Evolutionary conservation across 371 early-diverging fungal species (phyloP).

Genomic region (Batkoa obscura): DNA sequence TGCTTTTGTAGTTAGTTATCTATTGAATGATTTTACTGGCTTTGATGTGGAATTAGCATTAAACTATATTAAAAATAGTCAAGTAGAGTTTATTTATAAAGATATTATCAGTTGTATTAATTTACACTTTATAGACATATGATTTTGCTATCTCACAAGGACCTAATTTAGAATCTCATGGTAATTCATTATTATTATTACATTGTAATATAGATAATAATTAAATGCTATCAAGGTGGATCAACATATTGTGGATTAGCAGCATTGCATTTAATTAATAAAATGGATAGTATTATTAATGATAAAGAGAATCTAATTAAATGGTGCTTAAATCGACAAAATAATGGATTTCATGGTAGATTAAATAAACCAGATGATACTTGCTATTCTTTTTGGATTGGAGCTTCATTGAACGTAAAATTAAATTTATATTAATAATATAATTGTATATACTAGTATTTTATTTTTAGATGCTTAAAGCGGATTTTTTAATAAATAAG

Average conservation of each 20-base stretch:
- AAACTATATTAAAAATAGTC: conserved; percentile 40
- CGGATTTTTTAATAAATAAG: background rate
- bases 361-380: conserved; percentile 81
- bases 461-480: background rate
- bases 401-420: conserved; percentile 17
- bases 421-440: conserved; percentile 12
- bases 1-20: conserved; percentile 62
- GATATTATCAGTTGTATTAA: background rate
- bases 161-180: conserved; percentile 74
- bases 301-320: conserved; percentile 32
- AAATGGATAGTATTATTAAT: conserved; percentile 27
- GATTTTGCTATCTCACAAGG: conserved; percentile 69
- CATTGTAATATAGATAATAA: too few species aligned
- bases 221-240: conserved; percentile 27
- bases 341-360: conserved; percentile 81
- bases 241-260: conserved; percentile 81
- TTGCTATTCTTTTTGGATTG: conserved; percentile 98
- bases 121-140: conserved; percentile 25
- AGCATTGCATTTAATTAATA: conserved; percentile 50
- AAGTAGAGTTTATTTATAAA: conserved; percentile 17
- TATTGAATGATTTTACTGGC: conserved; percentile 77
- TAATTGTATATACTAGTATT: conserved; percentile 23
- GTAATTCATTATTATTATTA: conserved; percentile 12
- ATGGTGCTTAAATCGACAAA: conserved; percentile 68
- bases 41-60: conserved; percentile 39